A percentile compares a stretch with the other conserved stretches of the same genome.
phyloP scores from a whole-genome alignment of 768 basidiomycete species.

The Boletus tylopilopsis region DNA sequence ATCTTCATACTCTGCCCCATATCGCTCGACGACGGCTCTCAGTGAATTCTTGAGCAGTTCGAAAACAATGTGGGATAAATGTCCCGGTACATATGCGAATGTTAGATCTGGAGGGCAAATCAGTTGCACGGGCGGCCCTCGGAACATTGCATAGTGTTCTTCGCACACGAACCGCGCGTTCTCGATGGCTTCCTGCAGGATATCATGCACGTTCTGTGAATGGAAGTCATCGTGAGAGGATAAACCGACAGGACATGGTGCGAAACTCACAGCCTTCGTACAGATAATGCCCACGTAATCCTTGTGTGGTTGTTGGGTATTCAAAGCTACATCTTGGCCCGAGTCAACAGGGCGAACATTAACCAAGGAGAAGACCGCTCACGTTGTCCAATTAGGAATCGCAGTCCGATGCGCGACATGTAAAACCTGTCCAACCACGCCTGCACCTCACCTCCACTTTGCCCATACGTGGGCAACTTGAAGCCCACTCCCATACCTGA shows the following conservation, averaged over 20 bases:
- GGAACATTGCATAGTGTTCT: slow-evolving; percentile 95
- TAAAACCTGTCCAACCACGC: slow-evolving; percentile 98
- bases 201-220: slow-evolving; percentile 84
- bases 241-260: background rate
- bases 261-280: slow-evolving; percentile 68
- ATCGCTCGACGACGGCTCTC: slow-evolving; percentile 91
- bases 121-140: slow-evolving; percentile 91
- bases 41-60: slow-evolving; percentile 97
- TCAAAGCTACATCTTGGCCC: slow-evolving; percentile 79
- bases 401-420: slow-evolving; percentile 91
- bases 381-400: slow-evolving; percentile 97
- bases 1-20: slow-evolving; percentile 76
- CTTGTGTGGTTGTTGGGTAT: slow-evolving; percentile 81
- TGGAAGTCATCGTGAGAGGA: background rate
- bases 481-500: slow-evolving; percentile 24
- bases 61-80: slow-evolving; percentile 94
- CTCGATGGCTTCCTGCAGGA: slow-evolving; percentile 96
- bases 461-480: slow-evolving; percentile 39
- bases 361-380: slow-evolving; percentile 23
- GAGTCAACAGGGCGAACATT: background rate
- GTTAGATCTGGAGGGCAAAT: slow-evolving; percentile 84
- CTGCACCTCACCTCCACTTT: slow-evolving; percentile 85
- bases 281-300: slow-evolving; percentile 98
- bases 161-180: slow-evolving; percentile 94
- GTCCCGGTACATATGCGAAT: slow-evolving; percentile 95